These are phyloP conservation scores for Lathyrus sativus DNA, from an alignment of 306 rosid genomes.

Conservation along the genomic window DNA sequence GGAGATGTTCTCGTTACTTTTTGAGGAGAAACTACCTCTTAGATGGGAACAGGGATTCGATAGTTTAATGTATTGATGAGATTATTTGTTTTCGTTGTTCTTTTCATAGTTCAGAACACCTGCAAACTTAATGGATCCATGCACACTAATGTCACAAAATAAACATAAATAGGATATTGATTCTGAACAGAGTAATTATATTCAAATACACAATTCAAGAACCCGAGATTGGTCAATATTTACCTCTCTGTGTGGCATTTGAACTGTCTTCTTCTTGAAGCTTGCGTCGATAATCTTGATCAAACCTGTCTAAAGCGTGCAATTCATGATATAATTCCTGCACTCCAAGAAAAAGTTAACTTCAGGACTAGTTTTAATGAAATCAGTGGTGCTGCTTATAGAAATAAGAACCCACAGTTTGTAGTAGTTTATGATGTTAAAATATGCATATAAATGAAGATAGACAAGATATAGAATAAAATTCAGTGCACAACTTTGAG, in stretches of 20 bases:
- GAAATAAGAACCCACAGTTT: conserved; percentile 14
- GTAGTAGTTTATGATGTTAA: conserved; percentile 22
- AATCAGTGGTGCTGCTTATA: conserved; percentile 15
- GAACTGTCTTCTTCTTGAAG: conserved; percentile 95
- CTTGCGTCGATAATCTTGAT: conserved; percentile 90
- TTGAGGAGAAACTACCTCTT: conserved; percentile 11
- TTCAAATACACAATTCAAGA: too few species aligned
- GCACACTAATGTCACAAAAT: conserved; percentile 8
- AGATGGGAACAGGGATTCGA: conserved; percentile 3
- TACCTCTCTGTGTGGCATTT: conserved; percentile 85
- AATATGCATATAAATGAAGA: conserved; percentile 19
- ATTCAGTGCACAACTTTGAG: conserved; percentile 28
- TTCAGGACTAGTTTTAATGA: conserved; percentile 30
- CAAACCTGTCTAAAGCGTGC: conserved; percentile 95
- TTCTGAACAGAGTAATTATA: conserved; percentile 8
- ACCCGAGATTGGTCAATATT: conserved; percentile 11
- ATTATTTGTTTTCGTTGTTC: conserved; percentile 11
- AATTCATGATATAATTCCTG: conserved; percentile 97
- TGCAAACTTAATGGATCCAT: conserved; percentile 24
- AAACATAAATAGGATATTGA: conserved; percentile 24
- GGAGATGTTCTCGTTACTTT: conserved; percentile 1
- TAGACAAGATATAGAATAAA: conserved; percentile 4
- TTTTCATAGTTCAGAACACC: conserved; percentile 8
- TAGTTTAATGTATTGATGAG: conserved; percentile 25
- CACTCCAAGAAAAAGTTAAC: conserved; percentile 30